Percentiles rank a stretch among this genome's conserved stretches.
phyloP scores from a whole-genome alignment of 768 basidiomycete genomes.

The Xerocomus brunneocitrinus region DNA sequence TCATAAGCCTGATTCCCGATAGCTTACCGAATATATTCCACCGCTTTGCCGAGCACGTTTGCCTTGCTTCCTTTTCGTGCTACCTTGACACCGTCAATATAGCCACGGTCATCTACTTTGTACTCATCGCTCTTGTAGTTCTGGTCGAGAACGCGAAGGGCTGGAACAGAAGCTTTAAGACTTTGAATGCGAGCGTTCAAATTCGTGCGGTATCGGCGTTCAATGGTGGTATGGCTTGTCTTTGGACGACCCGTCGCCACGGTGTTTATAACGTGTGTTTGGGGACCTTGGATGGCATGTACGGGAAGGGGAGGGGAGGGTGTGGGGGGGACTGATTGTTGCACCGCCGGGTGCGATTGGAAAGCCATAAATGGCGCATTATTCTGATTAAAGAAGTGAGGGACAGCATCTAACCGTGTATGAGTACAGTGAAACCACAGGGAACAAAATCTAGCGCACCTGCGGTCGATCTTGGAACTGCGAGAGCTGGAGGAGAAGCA shows the following conservation, averaged over 20 bases:
- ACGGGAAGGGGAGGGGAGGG: conserved; percentile 38
- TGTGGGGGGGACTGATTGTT: conserved; percentile 31
- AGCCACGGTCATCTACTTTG: conserved; percentile 76
- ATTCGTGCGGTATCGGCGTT: conserved; percentile 84
- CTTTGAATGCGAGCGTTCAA: conserved; percentile 82
- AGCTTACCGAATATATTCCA: conserved; percentile 74
- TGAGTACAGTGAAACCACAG: neutral
- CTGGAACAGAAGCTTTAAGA: conserved; percentile 76
- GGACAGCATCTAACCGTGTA: conserved; percentile 20
- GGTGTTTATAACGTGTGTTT: conserved; percentile 20
- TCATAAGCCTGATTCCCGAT: neutral
- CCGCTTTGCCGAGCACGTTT: conserved; percentile 84
- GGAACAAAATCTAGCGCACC: conserved; percentile 7
- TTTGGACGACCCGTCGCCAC: conserved; percentile 38
- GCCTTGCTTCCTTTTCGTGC: conserved; percentile 90
- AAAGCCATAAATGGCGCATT: conserved; percentile 26
- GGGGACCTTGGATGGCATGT: conserved; percentile 21
- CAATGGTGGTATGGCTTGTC: conserved; percentile 87
- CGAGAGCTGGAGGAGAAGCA: conserved; percentile 29
- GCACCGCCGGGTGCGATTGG: conserved; percentile 30
- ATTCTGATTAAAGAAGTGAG: conserved; percentile 16
- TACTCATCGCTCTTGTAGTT: conserved; percentile 38
- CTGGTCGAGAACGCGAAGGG: conserved; percentile 72
- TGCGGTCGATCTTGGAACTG: conserved; percentile 19
- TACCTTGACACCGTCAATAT: conserved; percentile 88